Evolutionary conservation across 2,329 filamentous ascomycete genomes (phyloP), one percentile per base, ranked within the genome.

Genomic region (Monosporascus sp.): DNA sequence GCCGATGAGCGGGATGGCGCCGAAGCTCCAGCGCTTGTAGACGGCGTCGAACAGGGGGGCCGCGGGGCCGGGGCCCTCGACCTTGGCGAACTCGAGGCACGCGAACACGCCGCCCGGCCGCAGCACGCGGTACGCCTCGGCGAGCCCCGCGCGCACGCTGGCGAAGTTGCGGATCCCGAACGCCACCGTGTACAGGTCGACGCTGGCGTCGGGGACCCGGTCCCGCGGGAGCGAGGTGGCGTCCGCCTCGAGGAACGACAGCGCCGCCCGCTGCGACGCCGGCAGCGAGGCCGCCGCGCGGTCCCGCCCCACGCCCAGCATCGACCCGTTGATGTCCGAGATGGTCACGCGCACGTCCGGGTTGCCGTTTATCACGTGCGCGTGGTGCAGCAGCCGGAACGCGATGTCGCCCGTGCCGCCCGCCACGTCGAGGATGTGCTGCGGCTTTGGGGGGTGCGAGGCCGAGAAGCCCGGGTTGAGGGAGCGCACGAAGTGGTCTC

Each of bases 121-220:
- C 31, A 99, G 79, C 2, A 97, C 91, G 7, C 94, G 84, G 72
- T 86, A 86, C 0, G 94, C 94, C 69, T 97, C 92, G 37, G 79
- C 75, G 53, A 99, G 74, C 0, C 93, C 95, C 0, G 82, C 81
- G 48, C 89, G 86, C 68, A 97, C 96, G 74, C 96, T 86, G 52
- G 90, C 94, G 74, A 99, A 99, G 74, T 99, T 99, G 50, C 94
- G 83, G 68, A 99, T 97, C 35, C 94, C 94, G 66, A 99, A 99
- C 0, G 93, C 91, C 3, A 99, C 94, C 0, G 94, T 99, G 76
- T 99, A 99, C 5, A 99, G 79, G 70, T 99, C 94, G 52, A 97
- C 79, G n/a, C 81, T 88, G 66, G 80, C 78, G 63, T 83, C 78
- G 2, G 86, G 78, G 52, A 97, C 81, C 19, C 73, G 71, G 2